Evolutionary conservation across 1,139 yeast genomes (phyloP), one percentile per base, ranked within the genome.

Genomic region (Candida sp.): DNA sequence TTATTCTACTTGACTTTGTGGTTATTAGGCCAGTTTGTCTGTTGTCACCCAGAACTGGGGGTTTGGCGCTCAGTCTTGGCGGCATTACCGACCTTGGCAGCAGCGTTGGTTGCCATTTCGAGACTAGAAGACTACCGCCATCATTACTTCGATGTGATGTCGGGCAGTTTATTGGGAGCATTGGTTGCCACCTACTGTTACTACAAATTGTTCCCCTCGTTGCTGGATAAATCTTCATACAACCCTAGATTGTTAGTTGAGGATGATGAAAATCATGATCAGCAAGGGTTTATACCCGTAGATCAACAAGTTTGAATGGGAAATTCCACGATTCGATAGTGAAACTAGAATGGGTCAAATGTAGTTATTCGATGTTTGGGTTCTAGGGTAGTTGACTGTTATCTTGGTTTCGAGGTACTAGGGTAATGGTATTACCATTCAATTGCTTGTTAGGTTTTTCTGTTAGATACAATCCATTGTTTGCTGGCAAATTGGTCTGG

Each of bases 71-170:
- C 73, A 22, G 46, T 73, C 1, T 49, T 68, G 12, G 52, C 64
- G n/a, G 58, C 54, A 29, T 37, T 59, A 21, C 78, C 78, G 8
- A 52, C 78, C 0, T 54, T 84, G 21, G 76, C 82, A n/a, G 90
- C 91, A 1, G 56, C 74, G 1, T 62, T 81, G 41, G 82, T 86
- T 52, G 90, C 91, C 0, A 64, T 85, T 42, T 79, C 87, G 40
- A 73, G 95, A 52, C 83, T 90, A 2, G 82, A 84, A 55, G 96
- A 87, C 62, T 87, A 86, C 60, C 75, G 91, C 60, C 95, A 86
- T 56, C 91, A 85, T 60, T 84, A 84, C 51, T 68, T 82, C 9
- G 95, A 87, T 61, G 79, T 87, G 2, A 49, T 82, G 0, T 55
- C 79, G 27, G 95, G 95, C 1, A 70, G 82, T 37, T 22, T 66